phyloP scores from a whole-genome alignment of 1,284 basidiomycete species.

The Phenoliferia sp. region DNA sequence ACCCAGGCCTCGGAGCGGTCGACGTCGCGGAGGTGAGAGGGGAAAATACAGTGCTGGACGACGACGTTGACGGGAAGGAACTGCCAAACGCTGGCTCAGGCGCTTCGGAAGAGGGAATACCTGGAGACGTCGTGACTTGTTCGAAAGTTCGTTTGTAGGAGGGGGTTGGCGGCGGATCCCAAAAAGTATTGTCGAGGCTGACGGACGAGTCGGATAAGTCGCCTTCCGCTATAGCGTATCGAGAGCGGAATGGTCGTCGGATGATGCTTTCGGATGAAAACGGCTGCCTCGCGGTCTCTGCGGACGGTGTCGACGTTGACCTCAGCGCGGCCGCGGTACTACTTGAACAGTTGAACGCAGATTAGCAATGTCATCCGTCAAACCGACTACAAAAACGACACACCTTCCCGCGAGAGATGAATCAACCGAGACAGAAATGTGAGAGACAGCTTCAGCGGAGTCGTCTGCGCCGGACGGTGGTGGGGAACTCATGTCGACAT shows the following conservation, averaged over 20 bases:
- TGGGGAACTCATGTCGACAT: neutral
- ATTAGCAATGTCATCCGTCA: too few relatives aligned
- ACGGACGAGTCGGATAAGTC: neutral
- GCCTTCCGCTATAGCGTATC: conserved; percentile 1
- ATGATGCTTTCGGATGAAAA: conserved; percentile 6
- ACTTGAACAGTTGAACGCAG: too few relatives aligned
- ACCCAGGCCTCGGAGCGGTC: neutral
- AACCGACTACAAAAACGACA: too few relatives aligned
- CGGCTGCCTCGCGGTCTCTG: neutral
- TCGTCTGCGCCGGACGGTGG: neutral
- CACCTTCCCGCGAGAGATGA: too few relatives aligned
- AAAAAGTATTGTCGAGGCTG: neutral
- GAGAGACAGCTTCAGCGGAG: too few relatives aligned
- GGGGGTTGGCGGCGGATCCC: conserved; percentile 3
- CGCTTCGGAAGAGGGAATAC: neutral
- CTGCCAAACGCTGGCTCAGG: neutral
- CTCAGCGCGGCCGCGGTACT: neutral
- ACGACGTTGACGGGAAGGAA: neutral
- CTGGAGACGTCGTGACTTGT: conserved; percentile 29
- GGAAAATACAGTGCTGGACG: neutral
- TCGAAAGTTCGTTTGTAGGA: conserved; percentile 40
- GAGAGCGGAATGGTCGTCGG: conserved; percentile 1
- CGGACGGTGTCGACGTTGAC: neutral
- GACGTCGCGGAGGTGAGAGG: conserved; percentile 2
- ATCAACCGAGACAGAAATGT: neutral